These are phyloP conservation scores for Alternaria triticimaculans DNA, from an alignment of 2,329 filamentous ascomycete species.

Conservation along the genomic window DNA sequence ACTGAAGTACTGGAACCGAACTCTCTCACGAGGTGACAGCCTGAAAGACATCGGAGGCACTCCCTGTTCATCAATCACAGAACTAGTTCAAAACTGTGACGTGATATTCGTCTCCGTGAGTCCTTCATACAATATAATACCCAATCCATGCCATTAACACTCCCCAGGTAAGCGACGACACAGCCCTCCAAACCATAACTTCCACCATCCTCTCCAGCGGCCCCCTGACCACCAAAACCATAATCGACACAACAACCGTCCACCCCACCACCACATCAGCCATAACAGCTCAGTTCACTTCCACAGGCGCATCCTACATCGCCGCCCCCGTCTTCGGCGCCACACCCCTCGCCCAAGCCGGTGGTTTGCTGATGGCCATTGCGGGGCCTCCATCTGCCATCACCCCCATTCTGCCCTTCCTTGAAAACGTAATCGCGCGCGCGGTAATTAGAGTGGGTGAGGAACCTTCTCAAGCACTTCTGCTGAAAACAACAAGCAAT, in stretches of 20 bases:
- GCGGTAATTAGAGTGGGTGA: constrained; percentile 53
- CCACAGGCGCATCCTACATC: constrained; percentile 48
- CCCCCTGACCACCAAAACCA: constrained; percentile 48
- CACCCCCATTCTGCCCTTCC: constrained; percentile 46
- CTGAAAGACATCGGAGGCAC: constrained; percentile 37
- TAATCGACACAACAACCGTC: constrained; percentile 60
- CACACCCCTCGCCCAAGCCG: constrained; percentile 56
- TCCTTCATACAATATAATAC: too few species aligned
- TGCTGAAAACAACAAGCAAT: constrained; percentile 60
- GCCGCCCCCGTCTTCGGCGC: constrained; percentile 60
- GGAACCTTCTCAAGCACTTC: constrained; percentile 53
- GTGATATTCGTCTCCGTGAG: constrained; percentile 46
- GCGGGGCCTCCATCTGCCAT: constrained; percentile 52
- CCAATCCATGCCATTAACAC: too few species aligned
- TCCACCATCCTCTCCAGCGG: constrained; percentile 26
- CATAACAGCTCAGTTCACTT: constrained; percentile 35
- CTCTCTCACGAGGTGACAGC: constrained; percentile 52
- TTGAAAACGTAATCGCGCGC: constrained; percentile 52
- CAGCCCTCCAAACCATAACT: constrained; percentile 46
- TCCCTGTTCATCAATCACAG: constrained; percentile 19
- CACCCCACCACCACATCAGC: constrained; percentile 53
- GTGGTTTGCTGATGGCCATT: constrained; percentile 56
- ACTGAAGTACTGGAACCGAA: constrained; percentile 57
- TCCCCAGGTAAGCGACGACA: constrained; percentile 50
- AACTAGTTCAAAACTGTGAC: constrained; percentile 28